Base-by-base conservation (phyloP, 805 yeast genomes). In the Pachysolen tannophilus region DNA sequence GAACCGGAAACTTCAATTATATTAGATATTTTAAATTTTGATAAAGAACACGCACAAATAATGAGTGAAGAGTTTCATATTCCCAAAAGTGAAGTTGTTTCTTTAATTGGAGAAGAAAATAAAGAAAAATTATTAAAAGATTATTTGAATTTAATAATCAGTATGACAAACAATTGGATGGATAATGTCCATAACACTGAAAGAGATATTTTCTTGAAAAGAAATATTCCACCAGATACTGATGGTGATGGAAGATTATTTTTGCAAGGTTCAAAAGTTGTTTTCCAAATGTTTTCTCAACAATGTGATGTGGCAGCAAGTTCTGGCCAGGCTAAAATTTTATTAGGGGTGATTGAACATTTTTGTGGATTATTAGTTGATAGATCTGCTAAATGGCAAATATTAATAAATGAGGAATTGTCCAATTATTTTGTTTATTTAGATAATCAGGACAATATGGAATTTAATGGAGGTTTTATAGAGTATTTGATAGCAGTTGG, bases 281-380 rank as follows among this genome's bases (percentile, higher is more conserved):
- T 87, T 20, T 78, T 83, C 53, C 75, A 82, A 42, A 81, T 86
- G 79, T 74, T 86, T 39, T 78, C 80, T n/a, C 95, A 86, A 50
- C 95, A 87, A 54, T 79, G 85, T 11, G 94, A 82, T 42, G 88
- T 82, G 6, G 92, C 94, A 0, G 83, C 87, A 1, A 88, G 81
- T 21, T 76, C 90, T 3, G 84, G 85, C 3, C 87, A 83, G 55
- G 85, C 87, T 6, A 71, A 78, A 43, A 82, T 86, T 19, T 63
- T 86, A 23, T 77, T 78, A 9, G 92, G 90, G 17, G 92, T 85
- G 9, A 73, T 86, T 11, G 78, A 71, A 34, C 76, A 79, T 40
- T 82, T 87, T 65, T 72, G 81, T 21, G 62, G 60, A 6, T 63
- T 82, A 33, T 63, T 85, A 41, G 61, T 70, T 32, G 56, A 66